Evolutionary conservation across 2,329 filamentous ascomycete species (phyloP), one percentile per base, ranked within the genome.

Genomic region (Xenosphaeropsis pyriputrescens): DNA sequence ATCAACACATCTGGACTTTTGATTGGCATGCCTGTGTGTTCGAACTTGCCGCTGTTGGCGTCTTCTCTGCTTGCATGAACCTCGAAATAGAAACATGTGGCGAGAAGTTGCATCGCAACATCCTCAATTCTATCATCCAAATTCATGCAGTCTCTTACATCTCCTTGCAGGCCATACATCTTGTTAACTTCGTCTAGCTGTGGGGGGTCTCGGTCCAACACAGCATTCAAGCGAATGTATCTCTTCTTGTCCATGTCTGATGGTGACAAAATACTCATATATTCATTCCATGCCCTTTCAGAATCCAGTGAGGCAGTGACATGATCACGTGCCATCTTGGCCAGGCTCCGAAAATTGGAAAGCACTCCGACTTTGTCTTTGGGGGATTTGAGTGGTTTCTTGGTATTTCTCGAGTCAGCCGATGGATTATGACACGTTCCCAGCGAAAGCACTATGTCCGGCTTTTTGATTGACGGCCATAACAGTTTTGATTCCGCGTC

Each of bases 401-500:
- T 35, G 4, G 18, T 14, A n/a, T 41, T 40, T 15, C n/a, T n/a
- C n/a, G n/a, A 18, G 2, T 18, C 5, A 11, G 15, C n/a, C 22
- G 26, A 18, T 15, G 42, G 29, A 32, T 33, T 34, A 37, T 37
- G 45, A n/a, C 45, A 44, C 16, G 54, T 52, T 14, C 54, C 54
- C 13, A 57, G 42, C 11, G 55, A 57, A 9, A 57, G 44, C 5
- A 56, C 36, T 6, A 57, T 38, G 37, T 58, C 50, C 15, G 53
- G 52, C 18, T 42, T 39, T 33, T 45, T 38, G 19, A 47, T 16
- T 8, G 18, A 19, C 8, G 49, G 47, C 56, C 56, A 57, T 18
- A 57, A 36, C 9, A 55, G 35, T 45, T 60, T 62, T 4, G 60
- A 52, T 33, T 70, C 67, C 34, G 59, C 51, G 36, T 70, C 62